These are phyloP conservation scores for Cladorrhinum sp. DNA, from an alignment of 2,329 filamentous ascomycete species.

Conservation along the genomic window DNA sequence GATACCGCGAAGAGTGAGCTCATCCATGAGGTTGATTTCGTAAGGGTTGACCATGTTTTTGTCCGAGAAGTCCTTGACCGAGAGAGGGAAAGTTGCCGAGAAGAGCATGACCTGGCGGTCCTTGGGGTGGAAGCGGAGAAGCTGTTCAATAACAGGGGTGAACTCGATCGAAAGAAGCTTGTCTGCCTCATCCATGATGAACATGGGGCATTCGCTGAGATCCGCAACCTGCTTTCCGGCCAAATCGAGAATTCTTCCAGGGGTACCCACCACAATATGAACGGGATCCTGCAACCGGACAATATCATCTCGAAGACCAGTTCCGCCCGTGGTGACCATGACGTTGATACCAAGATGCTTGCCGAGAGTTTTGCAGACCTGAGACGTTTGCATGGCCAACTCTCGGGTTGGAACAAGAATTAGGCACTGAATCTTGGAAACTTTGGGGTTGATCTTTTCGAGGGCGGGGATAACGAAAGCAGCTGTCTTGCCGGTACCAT, in stretches of 20 bases:
- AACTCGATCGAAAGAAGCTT: constrained; percentile 97
- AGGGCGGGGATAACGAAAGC: constrained; percentile 96
- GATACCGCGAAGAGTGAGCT: constrained; percentile 94
- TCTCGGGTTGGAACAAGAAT: constrained; percentile 97
- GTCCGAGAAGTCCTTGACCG: constrained; percentile 96
- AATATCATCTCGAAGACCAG: constrained; percentile 92
- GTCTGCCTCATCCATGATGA: constrained; percentile 99
- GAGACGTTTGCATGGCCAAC: constrained; percentile 94
- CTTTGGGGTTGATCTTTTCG: constrained; percentile 94
- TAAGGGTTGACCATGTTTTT: constrained; percentile 97
- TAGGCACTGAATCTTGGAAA: constrained; percentile 91
- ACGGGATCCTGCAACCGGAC: constrained; percentile 90
- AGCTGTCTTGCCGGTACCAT: constrained; percentile 96
- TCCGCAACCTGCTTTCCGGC: constrained; percentile 96
- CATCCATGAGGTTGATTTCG: constrained; percentile 99
- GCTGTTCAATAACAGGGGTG: constrained; percentile 93
- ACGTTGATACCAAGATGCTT: constrained; percentile 97
- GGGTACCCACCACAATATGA: constrained; percentile 96
- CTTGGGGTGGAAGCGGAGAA: constrained; percentile 92
- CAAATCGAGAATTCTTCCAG: constrained; percentile 91
- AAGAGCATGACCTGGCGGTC: constrained; percentile 99
- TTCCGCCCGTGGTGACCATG: constrained; percentile 98
- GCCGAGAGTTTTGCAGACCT: constrained; percentile 97
- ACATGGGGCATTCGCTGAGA: constrained; percentile 92
- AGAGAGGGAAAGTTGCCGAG: constrained; percentile 94